Evolutionary conservation across 2,329 filamentous ascomycete species (phyloP), one percentile per base, ranked within the genome.

Genomic region (Malbranchea zuffiana): DNA sequence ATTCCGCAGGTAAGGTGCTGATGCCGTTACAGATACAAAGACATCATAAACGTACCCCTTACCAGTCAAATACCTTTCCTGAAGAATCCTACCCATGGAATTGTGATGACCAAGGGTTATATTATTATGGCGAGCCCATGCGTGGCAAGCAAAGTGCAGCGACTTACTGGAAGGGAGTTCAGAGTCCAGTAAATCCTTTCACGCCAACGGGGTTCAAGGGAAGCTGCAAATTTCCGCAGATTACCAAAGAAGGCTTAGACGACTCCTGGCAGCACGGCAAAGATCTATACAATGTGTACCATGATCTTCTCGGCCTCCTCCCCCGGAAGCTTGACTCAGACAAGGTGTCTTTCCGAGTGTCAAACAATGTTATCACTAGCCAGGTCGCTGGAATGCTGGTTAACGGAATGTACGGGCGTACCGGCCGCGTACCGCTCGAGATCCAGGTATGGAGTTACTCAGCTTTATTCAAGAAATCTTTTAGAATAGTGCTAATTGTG

Each of bases 31-130:
- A 78, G 69, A 80, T 87, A 33, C 83, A 90, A 51, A 73, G 84
- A 35, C 84, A 90, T 54, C 83, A 90, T 59, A 90, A 90, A 54
- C 74, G 84, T 15, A 90, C 82, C 0, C 82, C 82, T 0, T 90
- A 90, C 54, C 73, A 80, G 1, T 68, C 71, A 36, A 92, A 90
- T 53, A 74, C 76, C 0, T 88, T 90, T 49, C 82, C 82, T 0
- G 63, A 72, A 1, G 84, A 90, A 54, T 62, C 73, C 0, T 82
- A 83, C 51, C 61, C 64, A 12, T 90, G 82, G 83, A 59, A 79
- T 51, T 90, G 83, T 54, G 63, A 74, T 39, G 75, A 85, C 44
- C 68, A 78, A 47, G 77, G 70, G 0, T 67, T 87, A 1, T 85
- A 75, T 58, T 78, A 77, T 56, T 83, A 79, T 45, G 78, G 74